These are phyloP conservation scores for Sphaerostilbella broomeana DNA, from an alignment of 2,329 filamentous ascomycete species.

Conservation along the genomic window DNA sequence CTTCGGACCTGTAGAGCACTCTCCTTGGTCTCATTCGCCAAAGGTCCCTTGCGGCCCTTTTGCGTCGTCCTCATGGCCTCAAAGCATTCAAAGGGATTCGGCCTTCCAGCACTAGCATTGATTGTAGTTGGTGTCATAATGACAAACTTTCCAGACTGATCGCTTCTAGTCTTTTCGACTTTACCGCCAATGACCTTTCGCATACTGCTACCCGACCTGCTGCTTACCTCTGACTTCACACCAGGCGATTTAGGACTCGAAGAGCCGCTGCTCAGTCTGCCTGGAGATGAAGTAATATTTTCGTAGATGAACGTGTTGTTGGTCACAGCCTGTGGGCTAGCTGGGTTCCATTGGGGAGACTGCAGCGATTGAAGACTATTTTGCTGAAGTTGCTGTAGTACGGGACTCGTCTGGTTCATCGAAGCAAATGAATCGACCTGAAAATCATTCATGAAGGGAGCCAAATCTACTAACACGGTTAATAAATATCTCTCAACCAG, in stretches of 20 bases:
- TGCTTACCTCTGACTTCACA: conserved; percentile 22
- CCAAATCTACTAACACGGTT: conserved; percentile 20
- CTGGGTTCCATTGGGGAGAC: conserved; percentile 35
- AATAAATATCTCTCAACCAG: not conserved
- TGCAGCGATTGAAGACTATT: conserved; percentile 23
- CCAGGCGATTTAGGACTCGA: conserved; percentile 26
- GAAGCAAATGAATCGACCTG: conserved; percentile 24
- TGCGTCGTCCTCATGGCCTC: conserved; percentile 47
- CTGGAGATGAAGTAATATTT: conserved; percentile 30
- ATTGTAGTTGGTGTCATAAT: conserved; percentile 50
- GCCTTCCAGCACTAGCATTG: conserved; percentile 42
- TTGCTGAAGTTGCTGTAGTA: conserved; percentile 32
- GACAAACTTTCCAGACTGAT: conserved; percentile 42
- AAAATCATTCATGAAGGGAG: conserved; percentile 27
- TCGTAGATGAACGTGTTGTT: conserved; percentile 34
- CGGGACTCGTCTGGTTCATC: conserved; percentile 24
- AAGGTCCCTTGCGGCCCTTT: conserved; percentile 49
- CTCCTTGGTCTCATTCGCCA: conserved; percentile 48
- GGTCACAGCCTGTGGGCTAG: conserved; percentile 25
- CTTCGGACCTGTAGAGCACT: conserved; percentile 48
- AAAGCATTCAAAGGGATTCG: conserved; percentile 50
- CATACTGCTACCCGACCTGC: conserved; percentile 28
- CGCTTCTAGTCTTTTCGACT: conserved; percentile 39
- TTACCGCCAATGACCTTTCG: conserved; percentile 39
- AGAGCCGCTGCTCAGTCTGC: conserved; percentile 21